A percentile compares a stretch with the other conserved stretches of the same genome.
Conservation (phyloP, 306 rosid species). For the Citrullus mucosospermus region DNA sequence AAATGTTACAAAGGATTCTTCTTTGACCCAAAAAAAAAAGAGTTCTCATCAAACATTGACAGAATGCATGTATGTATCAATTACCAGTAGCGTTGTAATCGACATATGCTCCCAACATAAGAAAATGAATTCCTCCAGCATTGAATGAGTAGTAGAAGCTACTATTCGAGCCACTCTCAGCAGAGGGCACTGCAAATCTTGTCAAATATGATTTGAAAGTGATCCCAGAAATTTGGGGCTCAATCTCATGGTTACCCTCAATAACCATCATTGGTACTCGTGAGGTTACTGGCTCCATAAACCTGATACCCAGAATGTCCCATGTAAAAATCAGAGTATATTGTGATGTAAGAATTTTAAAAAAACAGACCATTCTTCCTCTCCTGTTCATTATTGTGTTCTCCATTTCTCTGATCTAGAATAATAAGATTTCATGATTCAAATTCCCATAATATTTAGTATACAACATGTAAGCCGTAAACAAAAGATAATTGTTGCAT, state of each 20-base stretch:
- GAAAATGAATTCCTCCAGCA: slow-evolving; percentile 74
- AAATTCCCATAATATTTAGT: not conserved
- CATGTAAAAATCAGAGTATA: not conserved
- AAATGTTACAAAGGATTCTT: not conserved
- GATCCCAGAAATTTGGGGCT: slow-evolving; percentile 70
- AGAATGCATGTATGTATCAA: not conserved
- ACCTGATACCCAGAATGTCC: slow-evolving; percentile 30
- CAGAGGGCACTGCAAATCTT: slow-evolving; percentile 67
- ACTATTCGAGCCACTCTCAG: slow-evolving; percentile 62
- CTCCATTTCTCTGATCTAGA: not conserved
- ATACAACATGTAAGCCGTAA: not conserved
- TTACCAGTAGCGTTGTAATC: slow-evolving; percentile 71
- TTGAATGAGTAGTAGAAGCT: slow-evolving; percentile 77
- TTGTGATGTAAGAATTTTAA: not conserved
- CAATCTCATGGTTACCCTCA: slow-evolving; percentile 96
- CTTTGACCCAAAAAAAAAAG: not conserved
- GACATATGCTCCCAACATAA: slow-evolving; percentile 81
- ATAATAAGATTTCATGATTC: not conserved
- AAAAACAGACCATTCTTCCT: not conserved
- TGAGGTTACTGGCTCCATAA: slow-evolving; percentile 76
- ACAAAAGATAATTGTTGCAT: not conserved
- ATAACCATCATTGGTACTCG: slow-evolving; percentile 76
- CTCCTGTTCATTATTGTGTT: not conserved
- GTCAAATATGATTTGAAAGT: slow-evolving; percentile 57
- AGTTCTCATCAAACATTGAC: not conserved